Conservation (phyloP, 306 rosid genomes). For the Astragalus membranaceus region DNA sequence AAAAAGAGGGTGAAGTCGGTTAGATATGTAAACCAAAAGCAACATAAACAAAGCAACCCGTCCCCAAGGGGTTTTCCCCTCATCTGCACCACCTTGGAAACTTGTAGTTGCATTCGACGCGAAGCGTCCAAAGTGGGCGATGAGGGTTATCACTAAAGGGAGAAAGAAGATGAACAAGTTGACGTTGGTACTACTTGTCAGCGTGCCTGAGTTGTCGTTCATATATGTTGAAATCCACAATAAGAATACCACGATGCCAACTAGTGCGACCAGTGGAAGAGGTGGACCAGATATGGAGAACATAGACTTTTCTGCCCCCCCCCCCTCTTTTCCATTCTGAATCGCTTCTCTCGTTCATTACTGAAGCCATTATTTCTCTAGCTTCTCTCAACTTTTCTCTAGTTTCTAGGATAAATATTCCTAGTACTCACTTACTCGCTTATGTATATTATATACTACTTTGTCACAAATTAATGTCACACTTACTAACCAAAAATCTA, state of each 20-base stretch:
- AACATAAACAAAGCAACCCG: not conserved
- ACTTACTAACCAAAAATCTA: too few species aligned
- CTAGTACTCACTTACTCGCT: too few species aligned
- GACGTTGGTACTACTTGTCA: not conserved
- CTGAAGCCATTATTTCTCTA: slow-evolving; percentile 54
- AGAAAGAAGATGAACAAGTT: slow-evolving; percentile 22
- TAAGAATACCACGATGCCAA: slow-evolving; percentile 35
- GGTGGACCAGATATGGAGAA: slow-evolving; percentile 39
- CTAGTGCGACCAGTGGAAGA: slow-evolving; percentile 36
- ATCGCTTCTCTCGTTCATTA: slow-evolving; percentile 37
- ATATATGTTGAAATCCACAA: slow-evolving; percentile 14
- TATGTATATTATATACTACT: too few species aligned
- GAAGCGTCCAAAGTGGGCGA: slow-evolving; percentile 8
- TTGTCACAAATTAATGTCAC: too few species aligned
- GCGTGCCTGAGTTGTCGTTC: slow-evolving; percentile 9
- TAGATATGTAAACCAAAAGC: slow-evolving; percentile 17
- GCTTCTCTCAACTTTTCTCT: too few species aligned
- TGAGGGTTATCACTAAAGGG: slow-evolving; percentile 7
- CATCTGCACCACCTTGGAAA: not conserved
- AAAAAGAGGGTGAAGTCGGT: slow-evolving; percentile 17
- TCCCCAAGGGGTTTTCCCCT: not conserved
- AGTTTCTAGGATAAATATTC: not conserved
- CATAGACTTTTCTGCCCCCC: slow-evolving; percentile 43
- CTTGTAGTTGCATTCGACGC: not conserved
- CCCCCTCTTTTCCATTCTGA: slow-evolving; percentile 36